A percentile compares a stretch with the other conserved stretches of the same genome.
phyloP scores from a whole-genome alignment of 176 grass and related monocot species.

The Oryza rufipogon region DNA sequence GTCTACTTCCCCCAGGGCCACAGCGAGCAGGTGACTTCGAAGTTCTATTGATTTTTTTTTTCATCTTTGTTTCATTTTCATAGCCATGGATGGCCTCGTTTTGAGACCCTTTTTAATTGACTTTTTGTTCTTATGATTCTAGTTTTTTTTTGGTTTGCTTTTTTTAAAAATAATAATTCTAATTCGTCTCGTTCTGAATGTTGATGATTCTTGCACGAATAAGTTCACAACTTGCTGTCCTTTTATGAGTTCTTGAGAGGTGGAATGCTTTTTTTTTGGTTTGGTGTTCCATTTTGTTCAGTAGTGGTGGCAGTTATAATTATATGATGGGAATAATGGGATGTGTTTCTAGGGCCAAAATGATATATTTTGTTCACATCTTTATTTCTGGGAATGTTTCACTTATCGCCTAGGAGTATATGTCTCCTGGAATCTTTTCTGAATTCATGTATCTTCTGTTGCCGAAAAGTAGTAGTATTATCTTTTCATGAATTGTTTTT shows the following conservation, averaged over 20 bases:
- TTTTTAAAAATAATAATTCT: neutral
- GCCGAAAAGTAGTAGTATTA: neutral
- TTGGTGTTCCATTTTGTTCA: slow-evolving; percentile 34
- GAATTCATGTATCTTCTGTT: slow-evolving; percentile 21
- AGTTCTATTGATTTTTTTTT: neutral
- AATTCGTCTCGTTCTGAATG: neutral
- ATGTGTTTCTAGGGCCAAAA: slow-evolving; percentile 15
- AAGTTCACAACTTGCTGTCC: neutral
- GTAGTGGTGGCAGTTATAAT: slow-evolving; percentile 28
- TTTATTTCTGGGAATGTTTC: slow-evolving; percentile 34
- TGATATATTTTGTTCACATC: neutral
- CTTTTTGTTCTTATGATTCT: neutral
- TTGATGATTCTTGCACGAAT: slow-evolving; percentile 11
- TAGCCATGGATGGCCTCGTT: neutral
- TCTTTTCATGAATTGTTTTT: neutral
- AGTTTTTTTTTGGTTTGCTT: neutral
- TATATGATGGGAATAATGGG: slow-evolving; percentile 17
- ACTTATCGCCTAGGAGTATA: neutral
- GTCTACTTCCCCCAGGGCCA: slow-evolving; percentile 89
- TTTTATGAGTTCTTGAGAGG: slow-evolving; percentile 25
- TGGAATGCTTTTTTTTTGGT: neutral
- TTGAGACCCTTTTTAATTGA: neutral
- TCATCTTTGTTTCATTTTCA: neutral
- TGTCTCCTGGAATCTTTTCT: slow-evolving; percentile 6
- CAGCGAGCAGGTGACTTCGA: slow-evolving; percentile 64